A percentile compares a stretch with the other conserved stretches of the same genome.
These are phyloP conservation scores for Lipomyces lipofer DNA, from an alignment of 805 yeast species.

Conservation along the genomic window DNA sequence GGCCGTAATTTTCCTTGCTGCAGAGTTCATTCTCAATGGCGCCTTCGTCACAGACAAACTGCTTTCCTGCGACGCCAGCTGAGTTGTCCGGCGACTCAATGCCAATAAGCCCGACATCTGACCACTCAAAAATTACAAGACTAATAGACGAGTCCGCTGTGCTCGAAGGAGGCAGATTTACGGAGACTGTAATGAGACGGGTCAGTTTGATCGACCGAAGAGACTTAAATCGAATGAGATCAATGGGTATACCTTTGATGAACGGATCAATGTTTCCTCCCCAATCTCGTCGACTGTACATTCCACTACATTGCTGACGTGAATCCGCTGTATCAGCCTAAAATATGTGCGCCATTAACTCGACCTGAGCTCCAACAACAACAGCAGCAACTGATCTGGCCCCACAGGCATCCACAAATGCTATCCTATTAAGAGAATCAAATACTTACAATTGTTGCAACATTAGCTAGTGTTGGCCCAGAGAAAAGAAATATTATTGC, in stretches of 20 bases:
- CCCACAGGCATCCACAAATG: too few relatives aligned
- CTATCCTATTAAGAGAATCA: too few relatives aligned
- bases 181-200: too few relatives aligned
- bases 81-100: too few relatives aligned
- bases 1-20: slow-evolving; percentile 53
- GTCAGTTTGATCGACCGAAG: too few relatives aligned
- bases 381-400: too few relatives aligned
- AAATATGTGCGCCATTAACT: too few relatives aligned
- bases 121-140: slow-evolving; percentile 78
- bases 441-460: too few relatives aligned
- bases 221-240: background rate
- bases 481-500: too few relatives aligned
- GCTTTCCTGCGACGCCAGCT: slow-evolving; percentile 42
- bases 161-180: too few relatives aligned
- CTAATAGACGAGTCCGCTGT: slow-evolving; percentile 50
- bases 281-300: slow-evolving; percentile 86
- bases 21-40: slow-evolving; percentile 65
- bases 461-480: too few relatives aligned
- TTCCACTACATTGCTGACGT: slow-evolving; percentile 81
- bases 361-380: too few relatives aligned
- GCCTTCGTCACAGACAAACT: slow-evolving; percentile 71
- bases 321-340: slow-evolving; percentile 48
- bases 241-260: slow-evolving; percentile 47
- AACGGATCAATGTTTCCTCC: slow-evolving; percentile 73
- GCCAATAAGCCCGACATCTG: slow-evolving; percentile 73